These are phyloP conservation scores for Candida verbasci DNA, from an alignment of 805 yeast species.

Conservation along the genomic window DNA sequence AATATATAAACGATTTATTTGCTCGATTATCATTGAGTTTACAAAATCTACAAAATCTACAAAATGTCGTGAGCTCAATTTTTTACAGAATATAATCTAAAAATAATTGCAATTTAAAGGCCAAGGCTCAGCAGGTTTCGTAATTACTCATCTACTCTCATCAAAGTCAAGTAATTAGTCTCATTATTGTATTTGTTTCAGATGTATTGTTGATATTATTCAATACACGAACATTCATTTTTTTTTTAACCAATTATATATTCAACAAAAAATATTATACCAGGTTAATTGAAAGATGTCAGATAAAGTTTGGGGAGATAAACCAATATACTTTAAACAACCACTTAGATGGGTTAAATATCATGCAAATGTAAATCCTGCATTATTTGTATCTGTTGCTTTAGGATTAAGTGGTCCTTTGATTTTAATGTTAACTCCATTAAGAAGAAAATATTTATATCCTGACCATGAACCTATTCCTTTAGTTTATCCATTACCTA, in stretches of 20 bases:
- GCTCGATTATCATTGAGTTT: no score
- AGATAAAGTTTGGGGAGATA: slow-evolving; percentile 42
- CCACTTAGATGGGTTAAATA: slow-evolving; percentile 70
- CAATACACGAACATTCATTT: not conserved
- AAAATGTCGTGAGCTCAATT: no score
- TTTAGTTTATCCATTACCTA: slow-evolving; percentile 52
- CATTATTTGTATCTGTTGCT: slow-evolving; percentile 59
- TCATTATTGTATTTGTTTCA: no score
- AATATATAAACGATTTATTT: no score
- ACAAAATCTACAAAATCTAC: no score
- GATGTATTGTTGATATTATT: no score
- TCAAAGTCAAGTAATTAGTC: no score
- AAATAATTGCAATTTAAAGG: no score
- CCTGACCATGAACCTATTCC: slow-evolving; percentile 67
- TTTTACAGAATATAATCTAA: no score
- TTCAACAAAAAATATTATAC: slow-evolving; percentile 5
- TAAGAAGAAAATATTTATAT: slow-evolving; percentile 65
- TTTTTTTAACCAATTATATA: slow-evolving; percentile 6
- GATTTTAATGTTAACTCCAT: slow-evolving; percentile 57
- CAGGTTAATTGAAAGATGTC: slow-evolving; percentile 16
- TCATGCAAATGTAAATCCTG: slow-evolving; percentile 74
- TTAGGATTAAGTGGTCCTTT: slow-evolving; percentile 68
- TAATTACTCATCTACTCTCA: no score
- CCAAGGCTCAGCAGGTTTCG: no score
- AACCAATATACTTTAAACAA: slow-evolving; percentile 57